Evolutionary conservation across 1,284 basidiomycete species (phyloP), one percentile per base, ranked within the genome.

Genomic region (Boletellus dicymbophilus): DNA sequence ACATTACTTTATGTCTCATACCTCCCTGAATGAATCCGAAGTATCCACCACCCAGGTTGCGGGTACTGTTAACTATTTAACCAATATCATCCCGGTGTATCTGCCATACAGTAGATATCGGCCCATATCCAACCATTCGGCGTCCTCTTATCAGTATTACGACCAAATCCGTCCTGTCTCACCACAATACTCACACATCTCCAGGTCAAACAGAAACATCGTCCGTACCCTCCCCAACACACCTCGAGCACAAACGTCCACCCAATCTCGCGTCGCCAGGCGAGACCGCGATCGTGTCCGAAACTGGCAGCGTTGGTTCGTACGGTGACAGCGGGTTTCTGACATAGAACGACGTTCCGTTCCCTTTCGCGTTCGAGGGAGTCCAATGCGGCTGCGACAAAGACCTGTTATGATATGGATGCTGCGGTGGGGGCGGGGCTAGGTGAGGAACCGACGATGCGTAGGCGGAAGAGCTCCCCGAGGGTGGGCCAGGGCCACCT

Each of bases 221-320:
- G 72, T 74, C 30, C 79, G 65, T 31, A 1, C 88, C 88, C 20
- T 67, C 64, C 3, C 88, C 88, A 23, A 72, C 70, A 60, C 88
- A 91, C 30, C 75, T 71, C 79, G 77, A 81, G 63, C 88, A 91
- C 51, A 78, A 49, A 37, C 69, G 58, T 0, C 89, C 88, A 1
- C 88, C 88, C 10, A 90, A 70, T 38, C 87, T 68, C n/a, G 84
- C 73, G 62, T 91, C 88, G 3, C 88, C 88, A 0, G 88, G 77
- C 2, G 56, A 54, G 44, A 84, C 78, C 8, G 86, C 54, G 49
- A 83, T 77, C 13, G 86, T 77, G 2, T 76, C 50, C 12, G 78
- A 63, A 8, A 74, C 75, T 0, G 72, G 72, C 1, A 76, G 74
- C 6, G 72, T 62, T 1, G 43, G 8, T 3, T 46, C 46, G 12